A percentile compares a stretch with the other conserved stretches of the same genome.
Conservation (phyloP, 163 green algal species). For the Scenedesmus sp. region DNA sequence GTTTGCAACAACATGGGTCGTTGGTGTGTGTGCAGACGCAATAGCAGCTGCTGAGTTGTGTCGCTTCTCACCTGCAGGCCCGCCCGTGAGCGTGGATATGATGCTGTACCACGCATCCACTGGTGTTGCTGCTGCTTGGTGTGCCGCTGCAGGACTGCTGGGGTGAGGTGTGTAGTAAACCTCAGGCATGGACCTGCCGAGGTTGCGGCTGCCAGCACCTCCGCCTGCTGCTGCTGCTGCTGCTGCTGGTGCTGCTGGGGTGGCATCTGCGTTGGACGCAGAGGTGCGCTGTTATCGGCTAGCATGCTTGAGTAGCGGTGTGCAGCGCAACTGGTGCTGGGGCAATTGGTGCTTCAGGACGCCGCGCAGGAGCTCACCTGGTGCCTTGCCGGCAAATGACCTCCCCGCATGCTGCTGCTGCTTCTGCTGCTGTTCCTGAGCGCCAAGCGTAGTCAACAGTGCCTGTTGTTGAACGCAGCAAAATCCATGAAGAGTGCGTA, state of each 20-base stretch:
- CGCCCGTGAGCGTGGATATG: constrained; percentile 22
- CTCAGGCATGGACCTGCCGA: neutral
- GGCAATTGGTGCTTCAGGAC: neutral
- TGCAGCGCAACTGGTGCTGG: neutral
- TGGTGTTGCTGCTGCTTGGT: constrained; percentile 7
- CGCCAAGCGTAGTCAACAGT: constrained; percentile 14
- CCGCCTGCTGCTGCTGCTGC: neutral
- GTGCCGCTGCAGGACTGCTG: neutral
- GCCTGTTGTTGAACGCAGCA: constrained; percentile 3
- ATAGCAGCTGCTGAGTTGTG: too few species aligned
- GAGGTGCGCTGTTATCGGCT: neutral
- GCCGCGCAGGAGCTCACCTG: neutral
- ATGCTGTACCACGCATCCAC: constrained; percentile 54
- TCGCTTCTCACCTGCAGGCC: neutral
- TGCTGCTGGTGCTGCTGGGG: neutral
- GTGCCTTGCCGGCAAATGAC: neutral
- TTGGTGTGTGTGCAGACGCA: neutral
- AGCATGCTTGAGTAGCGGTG: neutral
- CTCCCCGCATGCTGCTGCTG: constrained; percentile 1
- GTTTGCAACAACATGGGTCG: neutral
- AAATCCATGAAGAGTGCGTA: neutral
- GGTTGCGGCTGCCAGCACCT: neutral
- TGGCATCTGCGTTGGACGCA: neutral
- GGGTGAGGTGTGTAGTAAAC: neutral
- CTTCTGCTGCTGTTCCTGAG: neutral